Evolutionary conservation across 805 yeast genomes (phyloP), one percentile per base, ranked within the genome.

Genomic region (Tetrapisispora taiwanensis): DNA sequence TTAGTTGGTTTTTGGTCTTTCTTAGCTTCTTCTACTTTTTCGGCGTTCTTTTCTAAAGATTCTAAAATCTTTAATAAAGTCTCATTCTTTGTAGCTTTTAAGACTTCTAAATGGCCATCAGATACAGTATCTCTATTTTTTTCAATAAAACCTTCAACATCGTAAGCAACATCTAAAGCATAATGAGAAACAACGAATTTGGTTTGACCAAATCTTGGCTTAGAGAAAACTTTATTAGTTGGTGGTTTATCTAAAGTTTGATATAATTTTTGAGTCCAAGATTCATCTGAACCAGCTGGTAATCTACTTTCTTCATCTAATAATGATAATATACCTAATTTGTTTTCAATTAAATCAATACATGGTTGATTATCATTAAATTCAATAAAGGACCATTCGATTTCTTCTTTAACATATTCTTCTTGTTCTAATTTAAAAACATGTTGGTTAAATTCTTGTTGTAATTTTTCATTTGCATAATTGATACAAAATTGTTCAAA

Each of bases 401-500:
- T 89, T 59, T 89, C 84, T 68, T 90, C 97, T 47, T 76, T 78
- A 43, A 88, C 75, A 61, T 90, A 90, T 61, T 92, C 97, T 59
- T 89, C 95, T 70, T 92, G 97, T 62, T 90, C 98, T 49, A 92
- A 74, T 62, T 90, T 90, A 76, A 90, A 90, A 43, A 90, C 97
- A 58, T 90, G 97, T 69, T 88, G 97, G 58, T 89, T 90, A 67
- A 90, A 90, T 64, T 90, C 97, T 66, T 90, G 97, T 67, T 90
- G 97, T 55, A 90, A 74, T 67, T 90, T 90, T 69, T 90, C 98
- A 66, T 89, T 89, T 37, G 97, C 96, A 63, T 89, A 89, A 64
- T 89, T 89, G 67, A 89, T 89, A 70, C 98, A 90, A 66, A 90
- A 90, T 66, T 90, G 98, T 67, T 90, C 98, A 59, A 90, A 90